phyloP scores from a whole-genome alignment of 805 yeast genomes.

The Sugiyamaella lignohabitans region DNA sequence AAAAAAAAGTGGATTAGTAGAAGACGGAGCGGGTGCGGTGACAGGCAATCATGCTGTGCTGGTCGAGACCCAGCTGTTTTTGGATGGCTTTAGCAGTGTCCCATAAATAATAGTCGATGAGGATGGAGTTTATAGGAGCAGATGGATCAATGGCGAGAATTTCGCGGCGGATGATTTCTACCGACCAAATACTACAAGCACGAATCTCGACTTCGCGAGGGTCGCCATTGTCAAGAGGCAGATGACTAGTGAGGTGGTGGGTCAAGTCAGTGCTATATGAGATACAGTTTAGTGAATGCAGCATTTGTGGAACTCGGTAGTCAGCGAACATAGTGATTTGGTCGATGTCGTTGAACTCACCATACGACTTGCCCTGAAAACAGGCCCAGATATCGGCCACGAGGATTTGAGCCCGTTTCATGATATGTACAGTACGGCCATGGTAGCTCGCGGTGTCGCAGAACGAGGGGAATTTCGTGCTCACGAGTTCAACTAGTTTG shows the following conservation, averaged over 20 bases:
- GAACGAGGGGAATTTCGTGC: slow-evolving; percentile 30
- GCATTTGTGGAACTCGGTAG: slow-evolving; percentile 41
- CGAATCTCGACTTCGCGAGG: slow-evolving; percentile 37
- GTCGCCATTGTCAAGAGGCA: slow-evolving; percentile 29
- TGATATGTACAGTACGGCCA: slow-evolving; percentile 28
- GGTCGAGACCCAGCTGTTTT: slow-evolving; percentile 1
- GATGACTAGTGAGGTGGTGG: slow-evolving; percentile 18
- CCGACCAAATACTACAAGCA: slow-evolving; percentile 38
- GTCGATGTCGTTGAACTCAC: slow-evolving; percentile 36
- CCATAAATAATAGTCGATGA: slow-evolving; percentile 40
- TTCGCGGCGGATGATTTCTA: slow-evolving; percentile 30
- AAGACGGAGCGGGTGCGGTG: slow-evolving; percentile 37
- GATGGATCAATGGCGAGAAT: slow-evolving; percentile 22
- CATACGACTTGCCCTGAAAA: slow-evolving; percentile 33
- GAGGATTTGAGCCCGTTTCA: slow-evolving; percentile 40
- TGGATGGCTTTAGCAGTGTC: slow-evolving; percentile 39
- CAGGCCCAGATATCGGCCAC: slow-evolving; percentile 42
- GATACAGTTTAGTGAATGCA: slow-evolving; percentile 33
- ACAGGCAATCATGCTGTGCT: slow-evolving; percentile 24
- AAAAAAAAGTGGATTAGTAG: slow-evolving; percentile 26
- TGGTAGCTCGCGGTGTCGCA: slow-evolving; percentile 30
- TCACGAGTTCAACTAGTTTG: slow-evolving; percentile 28
- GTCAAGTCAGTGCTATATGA: slow-evolving; percentile 28
- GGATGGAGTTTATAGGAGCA: slow-evolving; percentile 31
- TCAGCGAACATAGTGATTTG: slow-evolving; percentile 42